A percentile compares a stretch with the other conserved stretches of the same genome.
phyloP scores from a whole-genome alignment of 1,139 yeast species.

The Nakaseomyces nivariensis region DNA sequence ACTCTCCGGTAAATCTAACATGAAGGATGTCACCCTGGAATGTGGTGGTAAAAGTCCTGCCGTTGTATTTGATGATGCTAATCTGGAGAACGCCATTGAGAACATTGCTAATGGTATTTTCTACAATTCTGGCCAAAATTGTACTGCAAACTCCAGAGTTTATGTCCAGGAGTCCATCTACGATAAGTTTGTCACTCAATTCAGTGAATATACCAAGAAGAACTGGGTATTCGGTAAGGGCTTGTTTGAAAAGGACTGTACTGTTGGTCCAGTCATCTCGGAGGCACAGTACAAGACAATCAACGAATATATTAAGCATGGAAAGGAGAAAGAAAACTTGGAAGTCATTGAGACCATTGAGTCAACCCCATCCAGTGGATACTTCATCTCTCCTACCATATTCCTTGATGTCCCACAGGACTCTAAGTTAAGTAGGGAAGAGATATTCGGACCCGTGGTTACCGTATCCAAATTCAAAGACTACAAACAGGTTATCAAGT shows the following conservation, averaged over 20 bases:
- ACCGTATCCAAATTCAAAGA: slow-evolving; percentile 61
- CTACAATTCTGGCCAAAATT: slow-evolving; percentile 81
- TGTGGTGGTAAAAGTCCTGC: slow-evolving; percentile 88
- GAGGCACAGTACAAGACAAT: slow-evolving; percentile 45
- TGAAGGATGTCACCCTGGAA: slow-evolving; percentile 76
- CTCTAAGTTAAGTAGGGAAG: slow-evolving; percentile 55
- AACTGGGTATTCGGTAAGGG: slow-evolving; percentile 47
- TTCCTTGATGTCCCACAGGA: slow-evolving; percentile 51
- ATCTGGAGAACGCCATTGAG: slow-evolving; percentile 69
- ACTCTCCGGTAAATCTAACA: slow-evolving; percentile 46
- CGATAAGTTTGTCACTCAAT: slow-evolving; percentile 46
- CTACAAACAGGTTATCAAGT: slow-evolving; percentile 58
- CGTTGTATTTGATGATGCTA: slow-evolving; percentile 63
- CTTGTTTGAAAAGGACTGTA: slow-evolving; percentile 44
- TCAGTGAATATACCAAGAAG: slow-evolving; percentile 38
- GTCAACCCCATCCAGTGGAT: slow-evolving; percentile 40
- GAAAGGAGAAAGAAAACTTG: slow-evolving; percentile 46
- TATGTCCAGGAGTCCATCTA: slow-evolving; percentile 63
- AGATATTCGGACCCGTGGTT: slow-evolving; percentile 90
- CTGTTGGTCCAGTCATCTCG: slow-evolving; percentile 75
- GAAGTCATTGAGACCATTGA: neutral
- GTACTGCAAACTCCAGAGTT: slow-evolving; percentile 81
- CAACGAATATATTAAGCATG: slow-evolving; percentile 52
- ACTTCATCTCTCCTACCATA: slow-evolving; percentile 58
- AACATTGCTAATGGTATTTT: slow-evolving; percentile 82